A percentile compares a stretch with the other conserved stretches of the same genome.
Conservation (phyloP, 2,329 filamentous ascomycete species). For the Amauroascus niger region DNA sequence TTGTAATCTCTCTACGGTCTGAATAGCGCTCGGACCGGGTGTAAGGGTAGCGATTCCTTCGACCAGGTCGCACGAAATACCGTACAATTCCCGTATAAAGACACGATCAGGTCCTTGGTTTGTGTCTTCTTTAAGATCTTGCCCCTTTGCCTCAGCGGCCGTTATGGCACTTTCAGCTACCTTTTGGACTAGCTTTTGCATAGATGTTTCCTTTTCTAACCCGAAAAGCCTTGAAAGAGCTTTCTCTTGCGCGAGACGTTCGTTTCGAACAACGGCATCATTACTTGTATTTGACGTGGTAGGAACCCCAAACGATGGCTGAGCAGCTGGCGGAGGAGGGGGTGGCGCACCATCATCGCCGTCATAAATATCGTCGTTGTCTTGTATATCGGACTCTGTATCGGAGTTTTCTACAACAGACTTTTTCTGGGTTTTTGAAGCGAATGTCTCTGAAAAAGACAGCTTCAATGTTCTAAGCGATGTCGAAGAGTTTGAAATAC, state of each 20-base stretch:
- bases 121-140: not conserved
- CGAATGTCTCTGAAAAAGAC: slow-evolving; percentile 49
- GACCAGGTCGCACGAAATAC: slow-evolving; percentile 15
- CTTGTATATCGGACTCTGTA: slow-evolving; percentile 37
- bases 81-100: slow-evolving; percentile 15
- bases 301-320: not conserved
- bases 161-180: slow-evolving; percentile 15
- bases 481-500: slow-evolving; percentile 46
- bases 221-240: slow-evolving; percentile 18
- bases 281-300: slow-evolving; percentile 13
- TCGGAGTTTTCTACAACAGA: slow-evolving; percentile 39
- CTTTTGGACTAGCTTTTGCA: slow-evolving; percentile 13
- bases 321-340: slow-evolving; percentile 10
- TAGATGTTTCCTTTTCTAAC: slow-evolving; percentile 14
- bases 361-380: slow-evolving; percentile 41
- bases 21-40: slow-evolving; percentile 22
- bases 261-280: slow-evolving; percentile 17
- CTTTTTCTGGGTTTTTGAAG: slow-evolving; percentile 40
- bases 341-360: slow-evolving; percentile 17
- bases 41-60: not conserved
- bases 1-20: slow-evolving; percentile 44
- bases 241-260: slow-evolving; percentile 19
- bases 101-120: slow-evolving; percentile 11
- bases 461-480: slow-evolving; percentile 48
- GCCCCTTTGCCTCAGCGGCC: slow-evolving; percentile 14